phyloP scores from a whole-genome alignment of 164 flowering plant species.

The Stephania yunnanensis region DNA sequence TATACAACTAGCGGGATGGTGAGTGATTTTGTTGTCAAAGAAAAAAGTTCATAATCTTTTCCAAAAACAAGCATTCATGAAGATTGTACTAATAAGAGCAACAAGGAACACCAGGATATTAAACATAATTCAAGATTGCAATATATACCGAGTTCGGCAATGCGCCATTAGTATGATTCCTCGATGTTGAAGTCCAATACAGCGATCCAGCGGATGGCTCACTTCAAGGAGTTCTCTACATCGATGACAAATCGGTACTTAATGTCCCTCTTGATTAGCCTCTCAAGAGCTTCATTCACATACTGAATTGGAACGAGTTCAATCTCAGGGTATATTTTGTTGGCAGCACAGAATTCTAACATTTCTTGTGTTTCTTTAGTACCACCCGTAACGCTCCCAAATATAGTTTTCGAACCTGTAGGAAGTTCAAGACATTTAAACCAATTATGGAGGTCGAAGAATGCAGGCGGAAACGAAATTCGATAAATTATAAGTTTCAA shows the following conservation, averaged over 20 bases:
- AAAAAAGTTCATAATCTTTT: too few relatives aligned
- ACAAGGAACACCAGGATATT: neutral
- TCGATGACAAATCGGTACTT: slow-evolving; percentile 7
- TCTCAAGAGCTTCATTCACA: neutral
- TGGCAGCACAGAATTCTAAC: neutral
- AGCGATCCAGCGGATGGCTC: neutral
- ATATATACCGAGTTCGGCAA: neutral
- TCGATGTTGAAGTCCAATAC: neutral
- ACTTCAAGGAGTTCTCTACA: neutral
- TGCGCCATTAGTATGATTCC: neutral
- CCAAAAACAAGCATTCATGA: neutral
- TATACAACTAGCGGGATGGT: too few relatives aligned
- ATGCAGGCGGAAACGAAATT: neutral
- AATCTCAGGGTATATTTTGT: neutral
- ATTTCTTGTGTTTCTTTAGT: slow-evolving; percentile 6
- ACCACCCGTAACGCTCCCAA: neutral
- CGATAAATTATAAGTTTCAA: neutral
- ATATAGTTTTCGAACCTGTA: neutral
- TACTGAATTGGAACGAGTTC: neutral
- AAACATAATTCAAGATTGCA: neutral
- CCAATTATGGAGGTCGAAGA: neutral
- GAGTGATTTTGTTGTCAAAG: too few relatives aligned
- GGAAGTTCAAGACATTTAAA: neutral
- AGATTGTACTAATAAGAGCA: too few relatives aligned
- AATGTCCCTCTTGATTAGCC: neutral